Base-by-base conservation (phyloP, 2,329 filamentous ascomycete species). In the Ceratocystis alfenasii region DNA sequence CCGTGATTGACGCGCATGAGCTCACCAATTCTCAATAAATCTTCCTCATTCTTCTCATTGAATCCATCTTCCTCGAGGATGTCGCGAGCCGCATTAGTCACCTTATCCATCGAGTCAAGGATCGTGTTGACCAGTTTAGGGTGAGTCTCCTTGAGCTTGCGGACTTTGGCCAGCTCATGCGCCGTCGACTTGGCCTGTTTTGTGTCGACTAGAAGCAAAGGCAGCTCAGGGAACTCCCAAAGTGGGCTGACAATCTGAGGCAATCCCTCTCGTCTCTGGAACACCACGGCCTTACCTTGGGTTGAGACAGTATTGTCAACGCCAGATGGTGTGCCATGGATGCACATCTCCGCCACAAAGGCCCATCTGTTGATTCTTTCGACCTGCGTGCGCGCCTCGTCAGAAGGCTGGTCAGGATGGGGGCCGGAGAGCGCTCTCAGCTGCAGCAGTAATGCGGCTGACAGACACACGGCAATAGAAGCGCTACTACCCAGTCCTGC, bases 291-390 rank as follows among this genome's bases (percentile, higher is more conserved):
- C 76, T 96, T 96, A 66, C 94, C 94, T 72, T 95, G 89, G 12
- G 92, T 89, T 12, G 93, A 83, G 33, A 99, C 93, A 2, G 94
- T 99, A 75, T 99, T 99, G 76, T 99, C 94, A 55, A 99, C 90
- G 0, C 94, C 94, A 0, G 90, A 96, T 0, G 94, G 94, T 72
- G 95, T 97, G 46, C 93, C 94, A 73, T 99, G 94, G 69, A 97
- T 96, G 76, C 91, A 94, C 85, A 97, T 88, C 75, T 99, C 94
- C 28, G 88, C 88, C 0, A 99, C 94, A 75, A 96, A 97, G 0
- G 94, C 92, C 94, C 95, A 99, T 68, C 89, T 84, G 75, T 99
- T 99, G 77, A 99, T 96, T 69, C 93, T 86, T 77, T 97, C 92
- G 36, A 97, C 83, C 74, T 99, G 93, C 55, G 91, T 76, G 68